A percentile compares a stretch with the other conserved stretches of the same genome.
Evolutionary conservation across 768 basidiomycete genomes (phyloP).

Genomic region (Rhizopogon salebrosus): DNA sequence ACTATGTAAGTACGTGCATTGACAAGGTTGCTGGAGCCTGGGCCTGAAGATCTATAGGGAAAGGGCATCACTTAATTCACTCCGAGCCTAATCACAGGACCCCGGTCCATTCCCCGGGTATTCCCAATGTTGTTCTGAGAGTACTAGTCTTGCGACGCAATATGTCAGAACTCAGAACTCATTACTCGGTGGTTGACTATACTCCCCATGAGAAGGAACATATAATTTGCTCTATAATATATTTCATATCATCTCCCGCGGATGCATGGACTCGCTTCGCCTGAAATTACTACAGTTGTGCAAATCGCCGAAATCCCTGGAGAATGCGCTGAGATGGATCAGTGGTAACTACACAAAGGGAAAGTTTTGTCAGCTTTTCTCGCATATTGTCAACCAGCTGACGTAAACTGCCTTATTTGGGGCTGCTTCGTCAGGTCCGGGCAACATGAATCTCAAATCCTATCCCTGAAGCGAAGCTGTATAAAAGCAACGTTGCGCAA

Average conservation of each 20-base stretch:
- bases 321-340: slow-evolving; percentile 3
- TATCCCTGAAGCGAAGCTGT: background rate
- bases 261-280: too few species aligned
- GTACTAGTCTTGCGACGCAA: too few species aligned
- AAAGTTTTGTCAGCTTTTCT: slow-evolving; percentile 1
- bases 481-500: background rate
- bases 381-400: background rate
- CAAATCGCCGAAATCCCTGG: background rate
- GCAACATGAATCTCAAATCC: background rate
- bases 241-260: too few species aligned
- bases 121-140: too few species aligned
- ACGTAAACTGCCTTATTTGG: background rate
- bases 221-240: too few species aligned
- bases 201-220: too few species aligned
- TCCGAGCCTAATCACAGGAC: too few species aligned
- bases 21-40: background rate
- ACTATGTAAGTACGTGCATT: too few species aligned
- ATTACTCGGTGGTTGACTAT: too few species aligned
- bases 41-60: slow-evolving; percentile 11
- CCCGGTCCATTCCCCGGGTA: too few species aligned
- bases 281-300: background rate
- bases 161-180: too few species aligned
- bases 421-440: background rate
- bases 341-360: background rate
- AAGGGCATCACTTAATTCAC: background rate